Evolutionary conservation across 768 basidiomycete genomes (phyloP).

Genomic region (Clitopilus passeckerianus): DNA sequence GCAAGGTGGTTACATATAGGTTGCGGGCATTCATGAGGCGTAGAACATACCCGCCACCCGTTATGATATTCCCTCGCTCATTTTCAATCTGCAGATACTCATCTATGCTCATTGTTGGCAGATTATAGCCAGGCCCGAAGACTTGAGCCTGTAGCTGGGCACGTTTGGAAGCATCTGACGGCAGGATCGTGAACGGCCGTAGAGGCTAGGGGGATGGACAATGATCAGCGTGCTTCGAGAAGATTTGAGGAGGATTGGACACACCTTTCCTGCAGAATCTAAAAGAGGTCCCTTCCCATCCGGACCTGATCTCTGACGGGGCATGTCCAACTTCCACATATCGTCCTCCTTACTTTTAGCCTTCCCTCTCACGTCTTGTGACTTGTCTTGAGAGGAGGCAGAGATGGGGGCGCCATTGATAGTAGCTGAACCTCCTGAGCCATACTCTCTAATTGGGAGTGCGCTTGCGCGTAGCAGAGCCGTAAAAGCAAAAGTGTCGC

Average conservation of each 20-base stretch:
- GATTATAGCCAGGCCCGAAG: constrained; percentile 74
- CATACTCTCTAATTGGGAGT: constrained; percentile 61
- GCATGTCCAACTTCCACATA: constrained; percentile 72
- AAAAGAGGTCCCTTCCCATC: constrained; percentile 60
- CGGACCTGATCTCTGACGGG: constrained; percentile 33
- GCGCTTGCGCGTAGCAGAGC: constrained; percentile 65
- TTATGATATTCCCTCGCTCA: constrained; percentile 80
- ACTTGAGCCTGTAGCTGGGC: constrained; percentile 73
- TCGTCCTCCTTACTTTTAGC: constrained; percentile 38
- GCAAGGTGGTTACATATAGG: neutral
- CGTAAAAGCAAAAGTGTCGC: constrained; percentile 67
- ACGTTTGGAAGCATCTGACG: constrained; percentile 63
- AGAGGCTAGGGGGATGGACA: constrained; percentile 53
- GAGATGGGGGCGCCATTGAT: constrained; percentile 42
- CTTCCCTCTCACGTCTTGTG: constrained; percentile 34
- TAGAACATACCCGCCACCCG: constrained; percentile 73
- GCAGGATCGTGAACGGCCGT: constrained; percentile 90
- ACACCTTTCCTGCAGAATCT: constrained; percentile 73
- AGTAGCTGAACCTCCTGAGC: constrained; percentile 73
- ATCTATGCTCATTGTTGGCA: constrained; percentile 95
- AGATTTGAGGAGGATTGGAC: neutral
- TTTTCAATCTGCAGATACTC: constrained; percentile 88
- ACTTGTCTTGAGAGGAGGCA: constrained; percentile 20
- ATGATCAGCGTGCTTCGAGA: neutral
- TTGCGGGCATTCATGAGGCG: too few relatives aligned